Percentiles rank a stretch among this genome's conserved stretches.
Evolutionary conservation across 2,329 filamentous ascomycete species (phyloP).

Genomic region (Colletotrichum eremochloae): DNA sequence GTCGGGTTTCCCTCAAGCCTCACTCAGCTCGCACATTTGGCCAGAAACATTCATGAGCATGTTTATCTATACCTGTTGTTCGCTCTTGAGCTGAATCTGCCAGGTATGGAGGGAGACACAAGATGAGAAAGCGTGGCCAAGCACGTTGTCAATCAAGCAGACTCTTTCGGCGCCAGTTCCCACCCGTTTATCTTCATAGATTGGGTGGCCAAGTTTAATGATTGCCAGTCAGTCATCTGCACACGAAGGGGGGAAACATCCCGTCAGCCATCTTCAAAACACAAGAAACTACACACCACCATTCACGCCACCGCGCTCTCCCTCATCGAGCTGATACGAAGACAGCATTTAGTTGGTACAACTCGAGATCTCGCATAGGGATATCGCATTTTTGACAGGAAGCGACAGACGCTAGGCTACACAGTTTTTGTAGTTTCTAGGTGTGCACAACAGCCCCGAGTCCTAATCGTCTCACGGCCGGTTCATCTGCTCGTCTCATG

Average conservation of each 20-base stretch:
- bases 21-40: not conserved
- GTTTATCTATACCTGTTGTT: not conserved
- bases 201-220: not conserved
- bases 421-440: constrained; percentile 9
- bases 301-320: not conserved
- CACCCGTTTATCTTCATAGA: not conserved
- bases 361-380: not conserved
- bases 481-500: constrained; percentile 26
- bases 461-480: constrained; percentile 22
- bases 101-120: not conserved
- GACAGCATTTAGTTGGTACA: not conserved
- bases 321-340: not conserved
- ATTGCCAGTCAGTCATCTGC: not conserved
- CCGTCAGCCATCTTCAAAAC: not conserved
- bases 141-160: not conserved
- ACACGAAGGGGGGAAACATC: not conserved
- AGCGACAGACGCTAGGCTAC: not conserved
- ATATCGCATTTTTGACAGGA: not conserved
- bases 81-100: not conserved
- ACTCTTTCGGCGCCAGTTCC: not conserved
- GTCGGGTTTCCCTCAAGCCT: not conserved
- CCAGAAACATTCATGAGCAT: not conserved
- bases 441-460: constrained; percentile 31
- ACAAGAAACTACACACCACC: not conserved
- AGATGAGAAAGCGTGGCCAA: not conserved